Evolutionary conservation across 2,329 filamentous ascomycete genomes (phyloP), one percentile per base, ranked within the genome.

Genomic region (Colletotrichum tanaceti): DNA sequence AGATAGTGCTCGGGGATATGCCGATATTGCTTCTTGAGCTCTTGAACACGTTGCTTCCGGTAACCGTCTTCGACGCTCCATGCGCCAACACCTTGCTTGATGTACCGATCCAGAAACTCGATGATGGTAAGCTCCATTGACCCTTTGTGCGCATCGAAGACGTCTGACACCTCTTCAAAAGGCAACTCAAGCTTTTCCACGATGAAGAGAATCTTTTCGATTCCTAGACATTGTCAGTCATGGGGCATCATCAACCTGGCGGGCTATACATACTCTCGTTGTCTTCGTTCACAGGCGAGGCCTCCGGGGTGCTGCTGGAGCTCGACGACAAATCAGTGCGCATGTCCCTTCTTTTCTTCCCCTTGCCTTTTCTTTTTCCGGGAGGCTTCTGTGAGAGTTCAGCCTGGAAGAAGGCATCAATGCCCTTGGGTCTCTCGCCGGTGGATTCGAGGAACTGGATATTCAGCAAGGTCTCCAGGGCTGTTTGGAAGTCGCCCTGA

Each of bases 391-490:
- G 35, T 10, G 57, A 14, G 14, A 47, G 14, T 41, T 88, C 85
- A 0, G 85, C 85, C 46, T 88, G 84, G 24, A 88, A 89, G 75
- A 97, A 97, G 0, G 88, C 93, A 66, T 98, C 93, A n/a, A 98
- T 83, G 0, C 94, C 93, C 75, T 92, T 95, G 1, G 85, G 82
- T 1, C 86, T 82, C 62, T 87, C 83, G 0, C 87, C 87, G 1
- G 84, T 86, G 65, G 93, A 88, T 66, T 93, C 89, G 5, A 98
- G 89, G 74, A 91, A 93, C 22, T 92, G 89, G 16, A 93, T 84
- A 72, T 92, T 97, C 39, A 98, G 85, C 14, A 98, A 82, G 67
- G 93, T 89, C 73, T 97, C 93, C 70, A 97, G 89, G 1, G 93
- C 89, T 16, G 84, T 83, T 66, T 90, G 87, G 46, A 92, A 87